phyloP scores from a whole-genome alignment of 495 filamentous ascomycete species.

The Elaphomyces granulatus region DNA sequence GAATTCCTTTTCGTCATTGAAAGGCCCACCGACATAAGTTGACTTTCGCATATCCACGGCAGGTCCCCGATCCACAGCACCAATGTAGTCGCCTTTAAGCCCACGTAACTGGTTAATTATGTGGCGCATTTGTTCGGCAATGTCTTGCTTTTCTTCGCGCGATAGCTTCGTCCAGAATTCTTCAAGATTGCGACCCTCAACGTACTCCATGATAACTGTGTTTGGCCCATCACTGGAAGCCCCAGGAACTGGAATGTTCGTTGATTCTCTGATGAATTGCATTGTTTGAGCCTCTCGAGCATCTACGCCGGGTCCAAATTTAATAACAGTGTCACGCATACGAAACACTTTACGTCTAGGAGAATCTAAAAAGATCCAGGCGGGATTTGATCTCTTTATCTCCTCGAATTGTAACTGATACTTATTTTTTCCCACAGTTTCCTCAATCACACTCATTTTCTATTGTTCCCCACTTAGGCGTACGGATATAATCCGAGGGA shows the following conservation, averaged over 20 bases:
- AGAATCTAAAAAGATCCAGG: too few relatives aligned
- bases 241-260: conserved; percentile 6
- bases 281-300: conserved; percentile 9
- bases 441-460: too few relatives aligned
- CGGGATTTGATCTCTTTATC: too few relatives aligned
- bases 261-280: conserved; percentile 5
- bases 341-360: conserved; percentile 5
- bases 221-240: conserved; percentile 5
- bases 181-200: conserved; percentile 5
- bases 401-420: too few relatives aligned
- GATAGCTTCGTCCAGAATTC: conserved; percentile 6
- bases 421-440: too few relatives aligned
- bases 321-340: conserved; percentile 7
- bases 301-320: conserved; percentile 8
- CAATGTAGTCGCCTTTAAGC: conserved; percentile 8
- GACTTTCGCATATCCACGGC: too few relatives aligned
- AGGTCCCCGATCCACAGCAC: conserved; percentile 4
- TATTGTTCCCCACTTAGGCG: too few relatives aligned
- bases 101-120: conserved; percentile 6
- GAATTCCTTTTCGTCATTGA: too few relatives aligned
- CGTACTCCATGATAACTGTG: conserved; percentile 10
- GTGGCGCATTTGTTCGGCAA: conserved; percentile 4
- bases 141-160: conserved; percentile 1
- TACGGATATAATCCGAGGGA: too few relatives aligned
- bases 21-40: too few relatives aligned